Percentiles rank a stretch among this genome's conserved stretches.
Evolutionary conservation across 2,329 filamentous ascomycete genomes (phyloP).

Genomic region (Fusarium mundagurra): DNA sequence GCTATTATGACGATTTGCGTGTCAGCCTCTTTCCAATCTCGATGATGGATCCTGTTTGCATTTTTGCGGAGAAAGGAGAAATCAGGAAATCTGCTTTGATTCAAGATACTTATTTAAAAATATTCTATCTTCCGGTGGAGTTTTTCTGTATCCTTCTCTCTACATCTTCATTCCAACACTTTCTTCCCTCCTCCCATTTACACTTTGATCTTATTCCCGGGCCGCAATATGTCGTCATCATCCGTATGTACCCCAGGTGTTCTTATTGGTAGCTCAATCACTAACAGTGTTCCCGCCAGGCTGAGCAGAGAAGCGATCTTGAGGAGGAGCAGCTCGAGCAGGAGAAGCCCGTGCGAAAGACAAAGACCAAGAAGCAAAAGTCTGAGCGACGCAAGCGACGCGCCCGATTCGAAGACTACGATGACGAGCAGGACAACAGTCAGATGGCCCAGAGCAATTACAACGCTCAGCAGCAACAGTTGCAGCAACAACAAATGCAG

Average conservation of each 20-base stretch:
- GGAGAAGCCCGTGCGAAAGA: conserved; percentile 31
- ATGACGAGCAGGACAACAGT: conserved; percentile 21
- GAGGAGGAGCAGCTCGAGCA: conserved; percentile 30
- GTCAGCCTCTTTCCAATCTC: conserved; percentile 25
- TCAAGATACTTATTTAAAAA: conserved; percentile 19
- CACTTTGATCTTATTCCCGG: conserved; percentile 2
- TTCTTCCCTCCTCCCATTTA: not conserved
- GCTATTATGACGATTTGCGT: conserved; percentile 30
- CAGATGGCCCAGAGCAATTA: conserved; percentile 30
- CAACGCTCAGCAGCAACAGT: conserved; percentile 28
- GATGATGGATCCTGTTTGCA: conserved; percentile 14
- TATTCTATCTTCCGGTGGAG: conserved; percentile 10
- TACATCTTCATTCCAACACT: not conserved
- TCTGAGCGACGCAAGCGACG: conserved; percentile 30
- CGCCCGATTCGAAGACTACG: conserved; percentile 28
- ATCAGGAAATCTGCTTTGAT: conserved; percentile 5
- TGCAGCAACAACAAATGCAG: conserved; percentile 27
- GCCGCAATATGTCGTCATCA: conserved; percentile 26
- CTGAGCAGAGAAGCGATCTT: conserved; percentile 28
- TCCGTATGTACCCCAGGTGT: conserved; percentile 4
- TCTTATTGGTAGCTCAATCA: not conserved
- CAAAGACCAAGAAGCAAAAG: conserved; percentile 36
- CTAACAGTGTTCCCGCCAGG: conserved; percentile 1
- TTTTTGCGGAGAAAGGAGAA: conserved; percentile 1
- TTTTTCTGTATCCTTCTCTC: conserved; percentile 26